Base-by-base conservation (phyloP, 1,139 yeast genomes). In the Diutina ranongensis region DNA sequence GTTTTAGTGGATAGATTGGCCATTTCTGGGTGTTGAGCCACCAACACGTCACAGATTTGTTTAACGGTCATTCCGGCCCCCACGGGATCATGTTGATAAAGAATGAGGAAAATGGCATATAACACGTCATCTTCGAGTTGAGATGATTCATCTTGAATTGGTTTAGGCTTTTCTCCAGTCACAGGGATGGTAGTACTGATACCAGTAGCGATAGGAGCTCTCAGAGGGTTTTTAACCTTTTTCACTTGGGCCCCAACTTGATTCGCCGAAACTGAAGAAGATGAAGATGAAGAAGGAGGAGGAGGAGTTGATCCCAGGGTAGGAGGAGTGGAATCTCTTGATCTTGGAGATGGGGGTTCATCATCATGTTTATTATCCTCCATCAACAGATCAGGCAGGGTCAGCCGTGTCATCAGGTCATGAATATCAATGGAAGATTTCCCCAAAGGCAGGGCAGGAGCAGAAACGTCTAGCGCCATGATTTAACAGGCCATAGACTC, bases 1-100 rank as follows among this genome's bases (percentile, higher is more conserved):
- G 89, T 80, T 56, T 84, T 84, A 27, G 89, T 79, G 2, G 87
- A 79, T 49, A 83, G 62, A 50, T 78, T 80, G 10, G 88, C 84
- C 87, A 83, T 83, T 47, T 82, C 87, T 1, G 94, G 92, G 57
- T 83, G 89, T 55, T 76, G 74, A 48, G 77, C 83, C 47, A 80
- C 67, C 46, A 84, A 67, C 48, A 80, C 73, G 59, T 84, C 94
- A 63, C 94, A 83, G 49, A 84, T 74, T 58, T 83, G 94, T 57
- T 83, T 83, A 22, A 84, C 94, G 15, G 94, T 84, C 87, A 84
- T 81, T 50, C 94, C 94, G 50, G 71, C 69, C 45, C 84, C 82
- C 45, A 71, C 72, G 2, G 81, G 66, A 57, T 83, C 94, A 52
- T 74, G 67, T 50, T 82, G 88, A 60, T 66, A 82, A 49, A 83